phyloP scores from a whole-genome alignment of 164 flowering plant species.

The Magnolia changhungtana region DNA sequence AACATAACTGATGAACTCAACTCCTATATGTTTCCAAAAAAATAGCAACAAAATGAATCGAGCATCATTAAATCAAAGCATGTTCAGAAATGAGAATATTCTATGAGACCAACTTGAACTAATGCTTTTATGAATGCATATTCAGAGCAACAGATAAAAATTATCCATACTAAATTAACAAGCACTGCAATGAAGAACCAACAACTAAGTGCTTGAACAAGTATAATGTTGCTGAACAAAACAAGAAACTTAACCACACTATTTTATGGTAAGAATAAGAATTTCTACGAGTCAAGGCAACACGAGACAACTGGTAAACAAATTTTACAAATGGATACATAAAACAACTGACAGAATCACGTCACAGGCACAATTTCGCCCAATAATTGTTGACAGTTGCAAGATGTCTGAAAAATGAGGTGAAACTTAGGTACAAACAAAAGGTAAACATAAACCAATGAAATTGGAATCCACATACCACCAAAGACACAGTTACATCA shows the following conservation, averaged over 20 bases:
- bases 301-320: neutral
- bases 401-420: neutral
- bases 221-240: neutral
- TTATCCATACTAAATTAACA: neutral
- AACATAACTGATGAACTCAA: too few relatives aligned
- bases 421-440: neutral
- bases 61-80: too few relatives aligned
- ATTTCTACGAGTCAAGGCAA: neutral
- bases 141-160: neutral
- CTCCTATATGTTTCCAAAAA: too few relatives aligned
- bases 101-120: too few relatives aligned
- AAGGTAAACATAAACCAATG: neutral
- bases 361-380: neutral
- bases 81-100: too few relatives aligned
- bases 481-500: constrained; percentile 53
- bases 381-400: neutral
- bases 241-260: neutral
- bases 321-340: too few relatives aligned
- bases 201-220: neutral
- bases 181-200: neutral
- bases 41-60: too few relatives aligned
- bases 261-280: neutral
- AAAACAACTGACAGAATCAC: neutral
- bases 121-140: neutral
- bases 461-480: constrained; percentile 44